phyloP scores from a whole-genome alignment of 2,329 filamentous ascomycete genomes.

The Penicillium sp. region DNA sequence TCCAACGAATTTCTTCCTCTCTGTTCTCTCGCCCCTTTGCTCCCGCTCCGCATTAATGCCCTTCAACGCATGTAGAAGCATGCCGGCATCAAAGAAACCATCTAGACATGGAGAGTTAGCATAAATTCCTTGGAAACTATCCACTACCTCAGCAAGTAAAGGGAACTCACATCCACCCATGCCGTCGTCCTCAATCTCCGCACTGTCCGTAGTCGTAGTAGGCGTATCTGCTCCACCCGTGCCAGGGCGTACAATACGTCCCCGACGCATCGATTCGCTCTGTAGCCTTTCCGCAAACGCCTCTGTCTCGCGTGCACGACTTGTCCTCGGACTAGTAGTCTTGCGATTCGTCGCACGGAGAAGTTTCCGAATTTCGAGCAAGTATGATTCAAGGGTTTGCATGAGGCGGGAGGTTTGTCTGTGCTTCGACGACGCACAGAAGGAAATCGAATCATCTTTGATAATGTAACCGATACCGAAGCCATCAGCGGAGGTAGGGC shows the following conservation, averaged over 20 bases:
- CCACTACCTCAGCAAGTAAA: conserved; percentile 36
- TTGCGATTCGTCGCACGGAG: conserved; percentile 70
- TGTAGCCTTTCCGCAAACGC: conserved; percentile 44
- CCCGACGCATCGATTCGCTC: conserved; percentile 63
- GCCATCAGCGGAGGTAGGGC: conserved; percentile 88
- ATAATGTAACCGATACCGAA: conserved; percentile 99
- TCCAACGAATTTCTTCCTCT: conserved; percentile 47
- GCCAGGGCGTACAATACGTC: conserved; percentile 69
- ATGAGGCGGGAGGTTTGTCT: conserved; percentile 89
- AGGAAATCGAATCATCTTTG: conserved; percentile 87
- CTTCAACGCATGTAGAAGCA: conserved; percentile 87
- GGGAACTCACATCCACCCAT: conserved; percentile 91
- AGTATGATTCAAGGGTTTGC: conserved; percentile 85
- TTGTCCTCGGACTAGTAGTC: conserved; percentile 57
- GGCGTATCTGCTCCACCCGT: conserved; percentile 61
- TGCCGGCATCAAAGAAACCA: conserved; percentile 96
- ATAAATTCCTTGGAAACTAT: too few relatives aligned
- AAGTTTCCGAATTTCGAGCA: conserved; percentile 86
- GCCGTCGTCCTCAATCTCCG: conserved; percentile 78
- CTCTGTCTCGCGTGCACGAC: conserved; percentile 66
- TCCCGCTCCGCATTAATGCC: conserved; percentile 50
- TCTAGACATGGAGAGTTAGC: conserved; percentile 57
- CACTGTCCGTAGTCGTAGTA: conserved; percentile 71
- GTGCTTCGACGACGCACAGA: conserved; percentile 93
- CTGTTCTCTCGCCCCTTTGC: conserved; percentile 40